Base-by-base conservation (phyloP, 2,329 filamentous ascomycete species). In the Alternaria arborescens region DNA sequence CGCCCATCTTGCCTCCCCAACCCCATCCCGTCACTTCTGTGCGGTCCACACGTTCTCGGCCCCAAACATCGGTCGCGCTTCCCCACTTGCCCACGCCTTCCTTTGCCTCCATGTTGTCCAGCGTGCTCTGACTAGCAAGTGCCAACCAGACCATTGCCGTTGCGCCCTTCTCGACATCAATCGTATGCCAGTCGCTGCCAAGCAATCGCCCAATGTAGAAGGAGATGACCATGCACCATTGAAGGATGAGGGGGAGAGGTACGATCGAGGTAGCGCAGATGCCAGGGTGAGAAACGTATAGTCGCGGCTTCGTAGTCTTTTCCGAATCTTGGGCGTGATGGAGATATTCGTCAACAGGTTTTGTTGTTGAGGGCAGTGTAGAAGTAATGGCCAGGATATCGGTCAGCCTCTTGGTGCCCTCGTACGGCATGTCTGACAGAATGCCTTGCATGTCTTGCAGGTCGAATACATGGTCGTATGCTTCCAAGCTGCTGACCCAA, bases 21-120 rank as follows among this genome's bases (percentile, higher is more conserved):
- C 93, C 94, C 93, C 94, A 97, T 8, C 93, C 92, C 43, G 92
- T 88, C 3, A 97, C 89, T 77, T 97, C 92, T 1, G 93, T 96
- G 71, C 88, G 87, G 78, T 89, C 90, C 5, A 92, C 87, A 40
- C 85, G 81, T 60, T 86, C 85, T 20, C 83, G 80, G 0, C 90
- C 88, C 55, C 80, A 77, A 11, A 85, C 77, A 65, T 89, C 85
- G 8, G 85, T 86, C n/a, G 87, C 86, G 30, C 90, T 91, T 3
- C 94, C 94, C 94, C 94, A 98, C 81, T 98, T 98, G 52, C 78
- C 85, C 75, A 83, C 88, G 63, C 84, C 85, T 44, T 82, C 84
- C 2, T 78, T 66, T 22, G 72, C 76, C 67, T 86, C 82, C 38
- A 83, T 75, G 2, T 81, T 82, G 52, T 92, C 86, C 14, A 94